Base-by-base conservation (phyloP, 2,329 filamentous ascomycete species). In the Myriosclerotinia curreyana region DNA sequence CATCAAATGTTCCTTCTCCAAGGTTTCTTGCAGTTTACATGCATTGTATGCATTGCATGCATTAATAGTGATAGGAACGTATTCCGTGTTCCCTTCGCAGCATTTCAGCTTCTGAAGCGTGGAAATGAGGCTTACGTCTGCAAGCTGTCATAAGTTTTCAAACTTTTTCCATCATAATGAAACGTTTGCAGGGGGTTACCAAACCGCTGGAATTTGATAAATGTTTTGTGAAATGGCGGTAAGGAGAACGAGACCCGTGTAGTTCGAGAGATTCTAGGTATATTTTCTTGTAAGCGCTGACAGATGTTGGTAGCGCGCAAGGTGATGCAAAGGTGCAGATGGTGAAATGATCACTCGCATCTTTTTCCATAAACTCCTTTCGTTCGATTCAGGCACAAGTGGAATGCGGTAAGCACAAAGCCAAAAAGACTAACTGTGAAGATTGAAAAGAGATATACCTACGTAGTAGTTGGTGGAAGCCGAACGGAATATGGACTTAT, bases 121-220 rank as follows among this genome's bases (percentile, higher is more conserved):
- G 54, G 25, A 48, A 58, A 58, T 48, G 28, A 58, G 54, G 54
- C 54, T 58, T 58, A 58, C 42, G 48, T 40, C 54, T 40, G 36
- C 54, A 25, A 22, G 42, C 54, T 58, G 28, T 46, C 20, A 42
- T 48, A 17, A 58, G 34, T 22, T 15, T 58, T 20, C n/a, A 34
- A 34, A 11, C 17, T 31, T 15, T 34, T 17, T 34, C 14, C n/a
- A 14, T 38, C 38, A 15, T 31, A 25, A 48, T 48, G 54, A 22
- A 48, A 58, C 54, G 54, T 48, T 22, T 7, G 54, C 54, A 58
- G 42, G 54, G 54, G 42, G 12, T 58, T 11, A 58, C 54, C 54
- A 48, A 0, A 22, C 54, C 11, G 54, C 54, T 48, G 54, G 54
- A 48, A 58, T 58, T 12, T 31, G 28, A 36, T 34, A 22, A 5